Percentiles rank a stretch among this genome's conserved stretches.
These are phyloP conservation scores for Zygnema cylindricum DNA, from an alignment of 139 green algal species.

Conservation along the genomic window DNA sequence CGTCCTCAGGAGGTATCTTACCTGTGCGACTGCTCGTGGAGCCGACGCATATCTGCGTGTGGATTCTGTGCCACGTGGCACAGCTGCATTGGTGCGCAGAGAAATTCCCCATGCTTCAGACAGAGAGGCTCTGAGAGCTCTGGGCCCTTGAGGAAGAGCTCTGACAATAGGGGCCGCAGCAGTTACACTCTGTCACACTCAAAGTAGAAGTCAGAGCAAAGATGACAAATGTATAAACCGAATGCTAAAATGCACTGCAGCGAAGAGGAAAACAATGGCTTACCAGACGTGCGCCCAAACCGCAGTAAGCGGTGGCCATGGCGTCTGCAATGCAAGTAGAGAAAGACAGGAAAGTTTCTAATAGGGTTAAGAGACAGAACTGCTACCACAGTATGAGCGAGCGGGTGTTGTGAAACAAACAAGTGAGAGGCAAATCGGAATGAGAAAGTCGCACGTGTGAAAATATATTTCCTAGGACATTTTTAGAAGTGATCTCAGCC, in stretches of 20 bases:
- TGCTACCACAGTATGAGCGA: too few species aligned
- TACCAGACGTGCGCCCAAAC: background rate
- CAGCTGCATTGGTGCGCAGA: background rate
- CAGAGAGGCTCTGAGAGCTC: background rate
- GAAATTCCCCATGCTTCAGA: background rate
- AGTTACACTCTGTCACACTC: background rate
- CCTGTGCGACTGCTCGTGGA: background rate
- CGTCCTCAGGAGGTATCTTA: background rate
- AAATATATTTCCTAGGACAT: too few species aligned
- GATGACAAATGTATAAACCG: background rate
- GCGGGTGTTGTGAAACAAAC: too few species aligned
- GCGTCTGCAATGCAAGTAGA: too few species aligned
- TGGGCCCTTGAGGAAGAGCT: background rate
- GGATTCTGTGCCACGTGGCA: background rate
- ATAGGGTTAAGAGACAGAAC: too few species aligned
- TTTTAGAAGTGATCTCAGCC: too few species aligned
- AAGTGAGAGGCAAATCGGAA: too few species aligned
- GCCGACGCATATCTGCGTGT: background rate
- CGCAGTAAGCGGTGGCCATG: background rate
- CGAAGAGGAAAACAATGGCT: background rate
- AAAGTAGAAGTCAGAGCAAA: background rate
- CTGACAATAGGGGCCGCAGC: background rate
- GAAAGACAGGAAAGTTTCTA: too few species aligned
- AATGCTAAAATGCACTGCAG: background rate
- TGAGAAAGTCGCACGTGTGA: too few species aligned